Base-by-base conservation (phyloP, 148 eudicot genomes). In the Rhododendron ovatum region DNA sequence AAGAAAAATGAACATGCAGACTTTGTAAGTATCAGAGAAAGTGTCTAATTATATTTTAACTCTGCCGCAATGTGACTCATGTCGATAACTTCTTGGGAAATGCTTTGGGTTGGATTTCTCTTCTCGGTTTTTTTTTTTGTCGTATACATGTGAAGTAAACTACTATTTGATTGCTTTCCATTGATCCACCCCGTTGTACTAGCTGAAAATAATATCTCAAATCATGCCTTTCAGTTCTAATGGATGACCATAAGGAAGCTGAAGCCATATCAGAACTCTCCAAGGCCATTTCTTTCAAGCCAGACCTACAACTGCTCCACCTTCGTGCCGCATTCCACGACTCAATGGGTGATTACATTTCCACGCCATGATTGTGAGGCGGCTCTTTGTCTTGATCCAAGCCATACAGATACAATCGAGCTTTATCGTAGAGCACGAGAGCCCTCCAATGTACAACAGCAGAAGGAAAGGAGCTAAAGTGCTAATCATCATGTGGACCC, bases 251-350 rank as follows among this genome's bases (percentile, higher is more conserved):
- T 5, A 41, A 41, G 8, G 45, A 93, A 88, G 91, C 90, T 9
- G 94, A 93, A 86, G 95, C 95, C 63, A 92, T 93, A 24, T 85
- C 83, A 48, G 94, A 92, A 87, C 92, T 93, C 43, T 89, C 95
- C 67, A 91, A 73, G 61, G 94, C 94, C 86, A 92, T 93, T 86
- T 87, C 91, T 86, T 93, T 92, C 88, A 93, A 91, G 86, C 94
- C 93, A 4, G 95, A 93, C 82, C 85, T 92, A 89, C 95, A 92
- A 69, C 91, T 93, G 26, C 90, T 93, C 59, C 94, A 93, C 91
- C 95, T 93, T 20, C 88, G 93, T 83, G 93, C 94, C 51, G 92
- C 95, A 83, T 93, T 93, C 87, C 92, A 92, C 3, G 94, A 92
- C 53, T 92, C 94, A 11, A 91, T 93, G 89, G 92, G 95, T 48